Evolutionary conservation across 2,329 filamentous ascomycete genomes (phyloP), one percentile per base, ranked within the genome.

Genomic region (Coniochaeta sp.): DNA sequence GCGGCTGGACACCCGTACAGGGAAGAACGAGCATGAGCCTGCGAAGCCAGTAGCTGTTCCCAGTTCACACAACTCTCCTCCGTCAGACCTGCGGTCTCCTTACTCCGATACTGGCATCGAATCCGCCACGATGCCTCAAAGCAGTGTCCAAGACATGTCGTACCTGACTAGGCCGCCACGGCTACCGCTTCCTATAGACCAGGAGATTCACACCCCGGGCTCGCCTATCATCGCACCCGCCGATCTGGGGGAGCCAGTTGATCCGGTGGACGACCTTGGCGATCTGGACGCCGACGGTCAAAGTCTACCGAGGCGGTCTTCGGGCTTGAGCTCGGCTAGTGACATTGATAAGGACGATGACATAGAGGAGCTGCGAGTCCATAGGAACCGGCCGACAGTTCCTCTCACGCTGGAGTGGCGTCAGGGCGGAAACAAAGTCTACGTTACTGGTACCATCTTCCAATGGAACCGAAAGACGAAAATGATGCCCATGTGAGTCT

Each of bases 371-470:
- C 81, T 93, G 69, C 83, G 87, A 43, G 85, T 90, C 36, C 88
- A 90, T 68, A 89, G 88, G 73, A 86, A 86, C 19, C 84, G 88
- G 63, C 89, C 89, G 43, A 90, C 90, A 8, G 90, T 98, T 47
- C 90, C 91, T 1, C 96, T 91, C 1, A 79, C 84, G 61, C 86
- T 99, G 61, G 90, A 96, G 74, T 99, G 95, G 95, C 84, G 83
- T 65, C 83, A 85, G 9, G 86, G 86, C 58, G 93, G 90, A 61
- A 90, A 96, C 61, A 96, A 93, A 74, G 86, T 98, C 64, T 99
- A 96, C 73, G 92, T 99, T 54, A 99, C 95, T 0, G 93, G 93
- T 65, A 98, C 95, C 22, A 97, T 98, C 71, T 96, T 96, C 68
- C 90, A 93, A 72, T 99, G 95, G 95, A 92, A 96, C 75, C 89